These are phyloP conservation scores for Furcasterigmium sp. DNA, from an alignment of 2,329 filamentous ascomycete species.

Conservation along the genomic window DNA sequence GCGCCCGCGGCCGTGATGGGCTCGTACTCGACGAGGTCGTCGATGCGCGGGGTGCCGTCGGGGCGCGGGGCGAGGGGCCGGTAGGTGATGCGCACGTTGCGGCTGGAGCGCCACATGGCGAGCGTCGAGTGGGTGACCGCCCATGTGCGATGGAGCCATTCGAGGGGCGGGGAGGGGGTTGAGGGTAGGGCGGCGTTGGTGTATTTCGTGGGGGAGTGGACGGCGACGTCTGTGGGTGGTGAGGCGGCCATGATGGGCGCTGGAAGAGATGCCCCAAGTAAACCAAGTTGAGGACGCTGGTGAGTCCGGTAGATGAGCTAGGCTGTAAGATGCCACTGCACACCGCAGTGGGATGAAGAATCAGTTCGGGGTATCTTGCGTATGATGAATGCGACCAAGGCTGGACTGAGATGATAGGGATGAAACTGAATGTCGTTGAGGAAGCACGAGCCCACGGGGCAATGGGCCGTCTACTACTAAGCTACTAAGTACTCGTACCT, in stretches of 20 bases:
- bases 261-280: too few species aligned
- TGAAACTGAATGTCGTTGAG: background rate
- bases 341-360: too few species aligned
- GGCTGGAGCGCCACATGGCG: conserved; percentile 73
- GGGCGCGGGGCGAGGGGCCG: conserved; percentile 37
- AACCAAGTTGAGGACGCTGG: too few species aligned
- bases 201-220: conserved; percentile 43
- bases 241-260: conserved; percentile 5
- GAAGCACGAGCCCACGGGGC: background rate
- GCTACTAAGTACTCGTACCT: too few species aligned
- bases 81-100: conserved; percentile 79
- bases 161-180: conserved; percentile 39
- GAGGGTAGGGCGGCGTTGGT: conserved; percentile 15
- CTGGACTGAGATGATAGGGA: background rate
- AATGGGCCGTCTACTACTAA: too few species aligned
- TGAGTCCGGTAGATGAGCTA: background rate
- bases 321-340: background rate
- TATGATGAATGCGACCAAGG: too few species aligned
- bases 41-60: conserved; percentile 44
- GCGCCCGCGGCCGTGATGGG: conserved; percentile 32
- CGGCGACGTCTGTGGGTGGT: conserved; percentile 6
- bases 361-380: too few species aligned
- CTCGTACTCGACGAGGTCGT: conserved; percentile 71
- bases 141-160: conserved; percentile 65
- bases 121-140: conserved; percentile 71